A percentile compares a stretch with the other conserved stretches of the same genome.
These are phyloP conservation scores for Saccharomycopsis microspora DNA, from an alignment of 805 yeast genomes.

Conservation along the genomic window DNA sequence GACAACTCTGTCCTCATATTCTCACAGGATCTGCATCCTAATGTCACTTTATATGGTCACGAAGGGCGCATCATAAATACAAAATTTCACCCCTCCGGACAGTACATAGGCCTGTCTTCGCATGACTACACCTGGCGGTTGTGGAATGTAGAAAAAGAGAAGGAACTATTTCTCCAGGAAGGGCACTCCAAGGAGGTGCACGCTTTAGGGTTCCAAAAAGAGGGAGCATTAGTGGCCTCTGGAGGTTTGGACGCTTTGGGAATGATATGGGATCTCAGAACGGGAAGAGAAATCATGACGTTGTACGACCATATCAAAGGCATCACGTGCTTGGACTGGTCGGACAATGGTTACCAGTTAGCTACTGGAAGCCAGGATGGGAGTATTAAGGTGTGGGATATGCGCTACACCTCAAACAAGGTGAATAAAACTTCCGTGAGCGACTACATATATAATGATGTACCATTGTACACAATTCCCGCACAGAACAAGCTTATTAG, in stretches of 20 bases:
- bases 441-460: conserved; percentile 4
- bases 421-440: conserved; percentile 12
- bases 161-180: conserved; percentile 58
- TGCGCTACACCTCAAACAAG: conserved; percentile 35
- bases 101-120: conserved; percentile 56
- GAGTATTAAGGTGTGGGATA: conserved; percentile 75
- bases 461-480: conserved; percentile 36
- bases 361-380: conserved; percentile 85
- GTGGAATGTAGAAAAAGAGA: conserved; percentile 55
- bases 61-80: conserved; percentile 46
- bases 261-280: conserved; percentile 76
- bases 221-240: conserved; percentile 66
- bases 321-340: conserved; percentile 62
- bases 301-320: conserved; percentile 64
- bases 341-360: conserved; percentile 60
- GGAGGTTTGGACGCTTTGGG: conserved; percentile 72
- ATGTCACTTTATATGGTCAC: conserved; percentile 31
- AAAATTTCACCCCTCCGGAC: conserved; percentile 54
- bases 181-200: conserved; percentile 76
- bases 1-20: conserved; percentile 28
- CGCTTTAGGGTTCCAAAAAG: conserved; percentile 51
- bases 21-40: conserved; percentile 31
- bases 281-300: conserved; percentile 52
- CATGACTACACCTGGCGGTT: conserved; percentile 80
- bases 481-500: conserved; percentile 71